Evolutionary conservation across 257 asterid genomes (phyloP), one percentile per base, ranked within the genome.

Genomic region (Solanum sejunctum): DNA sequence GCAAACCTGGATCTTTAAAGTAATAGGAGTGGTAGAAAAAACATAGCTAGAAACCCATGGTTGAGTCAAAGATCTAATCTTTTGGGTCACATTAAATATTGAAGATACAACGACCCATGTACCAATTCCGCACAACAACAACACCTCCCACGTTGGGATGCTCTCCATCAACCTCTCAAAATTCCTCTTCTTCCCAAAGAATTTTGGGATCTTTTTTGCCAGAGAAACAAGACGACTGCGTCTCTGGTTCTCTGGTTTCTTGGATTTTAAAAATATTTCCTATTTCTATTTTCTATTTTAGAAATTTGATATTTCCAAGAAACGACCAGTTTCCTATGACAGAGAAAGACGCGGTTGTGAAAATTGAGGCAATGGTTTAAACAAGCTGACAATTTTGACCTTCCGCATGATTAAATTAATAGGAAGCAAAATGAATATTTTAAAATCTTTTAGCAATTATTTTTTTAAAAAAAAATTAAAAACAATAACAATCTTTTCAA

Each of bases 1-100:
- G 70, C 82, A 88, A 84, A 97, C 98, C 98, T 97, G 98, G 90
- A 97, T 97, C 91, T 86, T 88, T 87, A 94, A 89, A 71, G 93
- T 88, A 89, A 87, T 60, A 87, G 98, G 94, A 52, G 93, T 92
- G 86, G 85, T 92, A 28, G 95, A 88, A 10, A 86, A 9, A 41
- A 97, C 96, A 81, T 81, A 88, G 67, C 41, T 87, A 84, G 89
- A 87, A 36, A 93, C 95, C 98, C 97, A 93, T 82, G 97, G 94
- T 85, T 93, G 96, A 51, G 94, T 88, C 3, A 88, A 78, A 88
- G 98, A 94, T 96, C 99, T 91, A 93, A 92, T 85, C 87, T 88
- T 92, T 77, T 63, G 91, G 81, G 98, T 97, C 66, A 95, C 71
- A 63, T 94, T 91, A 45, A 95, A 75, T 77, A 88, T 73, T 63